Base-by-base conservation (phyloP, 2,329 filamentous ascomycete genomes). In the Claviceps sorghi region DNA sequence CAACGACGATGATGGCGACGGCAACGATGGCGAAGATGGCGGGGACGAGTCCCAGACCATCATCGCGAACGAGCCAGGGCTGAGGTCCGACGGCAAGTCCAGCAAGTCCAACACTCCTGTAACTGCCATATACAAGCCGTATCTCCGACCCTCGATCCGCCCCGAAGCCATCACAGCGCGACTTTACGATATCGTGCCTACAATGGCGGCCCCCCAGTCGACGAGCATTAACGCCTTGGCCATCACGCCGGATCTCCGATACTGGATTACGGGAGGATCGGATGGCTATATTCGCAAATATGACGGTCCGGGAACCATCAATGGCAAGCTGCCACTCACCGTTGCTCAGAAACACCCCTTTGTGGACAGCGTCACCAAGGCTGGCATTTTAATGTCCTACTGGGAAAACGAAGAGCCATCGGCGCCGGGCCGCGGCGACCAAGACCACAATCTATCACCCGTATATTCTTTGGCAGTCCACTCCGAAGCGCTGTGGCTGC, bases 211-310 rank as follows among this genome's bases (percentile, higher is more conserved):
- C 3, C 93, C 93, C 1, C 90, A 96, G 66, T 86, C 88, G 56
- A 98, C 93, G 3, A 96, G 89, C 51, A 88, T 98, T 68, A 98
- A 98, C 64, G 84, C 89, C 10, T 79, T 98, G 54, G 83, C 89
- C 26, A 84, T 93, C 34, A 98, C 93, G 0, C 90, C 89, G 2
- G 93, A 98, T 66, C 84, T 96, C 75, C 80, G 89, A 52, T 97
- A 89, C 78, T 91, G 95, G 66, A 90, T 97, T 65, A 95, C 84
- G 11, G 93, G 93, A 40, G 93, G 93, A 1, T 84, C 86, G 0
- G 93, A 98, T 69, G 91, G 93, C 48, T 98, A 95, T 64, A 91
- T 98, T 57, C 81, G 93, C 53, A 97, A 96, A 67, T 97, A 94
- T 69, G 94, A 98, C 65, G 95, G 93, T 66, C 83, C 87, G 3